A percentile compares a stretch with the other conserved stretches of the same genome.
These are phyloP conservation scores for Colletotrichum navitas DNA, from an alignment of 2,329 filamentous ascomycete genomes.

Conservation along the genomic window DNA sequence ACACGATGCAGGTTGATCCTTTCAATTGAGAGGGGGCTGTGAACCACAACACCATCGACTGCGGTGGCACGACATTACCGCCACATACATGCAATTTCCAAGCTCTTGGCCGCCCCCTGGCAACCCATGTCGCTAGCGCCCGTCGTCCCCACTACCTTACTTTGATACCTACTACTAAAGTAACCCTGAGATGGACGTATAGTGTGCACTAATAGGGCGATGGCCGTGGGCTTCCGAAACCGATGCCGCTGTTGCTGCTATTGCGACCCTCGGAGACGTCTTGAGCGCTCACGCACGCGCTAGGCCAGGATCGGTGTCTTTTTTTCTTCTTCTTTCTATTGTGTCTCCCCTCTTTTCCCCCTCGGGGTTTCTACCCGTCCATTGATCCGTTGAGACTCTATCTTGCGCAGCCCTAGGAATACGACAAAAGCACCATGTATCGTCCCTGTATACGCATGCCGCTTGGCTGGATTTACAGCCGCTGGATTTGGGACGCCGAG, in stretches of 20 bases:
- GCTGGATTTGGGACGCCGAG: conserved; percentile 33
- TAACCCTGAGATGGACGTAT: conserved; percentile 30
- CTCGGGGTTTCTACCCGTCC: background rate
- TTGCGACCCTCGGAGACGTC: conserved; percentile 22
- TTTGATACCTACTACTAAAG: conserved; percentile 4
- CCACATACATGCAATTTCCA: conserved; percentile 33
- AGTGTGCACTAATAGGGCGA: background rate
- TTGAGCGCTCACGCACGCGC: conserved; percentile 23
- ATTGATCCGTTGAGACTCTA: conserved; percentile 14
- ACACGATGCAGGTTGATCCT: background rate
- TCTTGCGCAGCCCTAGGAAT: background rate
- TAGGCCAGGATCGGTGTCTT: conserved; percentile 15
- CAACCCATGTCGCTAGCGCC: conserved; percentile 5
- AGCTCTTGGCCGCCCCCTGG: conserved; percentile 29
- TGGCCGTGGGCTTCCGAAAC: conserved; percentile 4
- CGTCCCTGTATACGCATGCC: background rate
- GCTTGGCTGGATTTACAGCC: background rate
- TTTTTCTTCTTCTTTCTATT: background rate
- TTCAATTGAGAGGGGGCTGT: background rate
- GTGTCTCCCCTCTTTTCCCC: background rate
- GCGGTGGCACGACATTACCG: conserved; percentile 26
- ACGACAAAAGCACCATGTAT: background rate
- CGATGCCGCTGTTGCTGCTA: background rate
- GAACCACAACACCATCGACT: background rate
- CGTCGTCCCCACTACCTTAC: conserved; percentile 26